Base-by-base conservation (phyloP, 257 asterid species). In the Marsdenia floribunda region DNA sequence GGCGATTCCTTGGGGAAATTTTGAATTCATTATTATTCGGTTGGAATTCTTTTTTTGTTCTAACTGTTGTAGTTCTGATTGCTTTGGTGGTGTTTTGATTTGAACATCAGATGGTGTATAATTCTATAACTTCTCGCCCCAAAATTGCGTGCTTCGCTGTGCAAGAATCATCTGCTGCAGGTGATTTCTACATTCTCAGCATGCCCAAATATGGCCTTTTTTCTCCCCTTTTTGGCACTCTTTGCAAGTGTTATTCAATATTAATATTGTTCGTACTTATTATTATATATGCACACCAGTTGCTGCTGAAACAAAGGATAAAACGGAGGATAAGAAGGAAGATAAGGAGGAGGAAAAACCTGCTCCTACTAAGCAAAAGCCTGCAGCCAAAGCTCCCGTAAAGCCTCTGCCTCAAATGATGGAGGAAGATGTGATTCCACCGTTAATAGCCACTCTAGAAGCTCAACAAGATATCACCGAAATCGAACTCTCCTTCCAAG, bases 391-490 rank as follows among this genome's bases (percentile, higher is more conserved):
- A 84, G 97, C 94, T 73, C 87, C 91, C 0, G 82, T 64, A 35
- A 90, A 92, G 81, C 66, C 91, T 67, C 81, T 92, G 76, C 91
- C 93, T 59, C 83, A 86, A 88, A 74, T 92, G 83, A 90, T 92
- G 98, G 88, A 82, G 29, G 98, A 93, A 42, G 96, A 90, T 55
- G 88, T 92, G 37, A 93, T 90, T 80, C 98, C 98, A 61, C 76
- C 91, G 55, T 86, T 90, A 64, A 83, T 58, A 80, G n/a, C 79
- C 67, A 90, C 78, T 71, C 79, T 93, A 10, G 84, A 81, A 83
- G 85, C 90, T 71, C 91, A 89, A 63, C 75, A 90, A 60, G 90
- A 93, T 70, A 77, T 89, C 60, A 67, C 83, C 7, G 81, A 87
- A 35, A 91, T 90, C 47, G 83, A 83, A n/a, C 79, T 93, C 46